Evolutionary conservation across 1,284 basidiomycete genomes (phyloP), one percentile per base, ranked within the genome.

Genomic region (Tilletia indica): DNA sequence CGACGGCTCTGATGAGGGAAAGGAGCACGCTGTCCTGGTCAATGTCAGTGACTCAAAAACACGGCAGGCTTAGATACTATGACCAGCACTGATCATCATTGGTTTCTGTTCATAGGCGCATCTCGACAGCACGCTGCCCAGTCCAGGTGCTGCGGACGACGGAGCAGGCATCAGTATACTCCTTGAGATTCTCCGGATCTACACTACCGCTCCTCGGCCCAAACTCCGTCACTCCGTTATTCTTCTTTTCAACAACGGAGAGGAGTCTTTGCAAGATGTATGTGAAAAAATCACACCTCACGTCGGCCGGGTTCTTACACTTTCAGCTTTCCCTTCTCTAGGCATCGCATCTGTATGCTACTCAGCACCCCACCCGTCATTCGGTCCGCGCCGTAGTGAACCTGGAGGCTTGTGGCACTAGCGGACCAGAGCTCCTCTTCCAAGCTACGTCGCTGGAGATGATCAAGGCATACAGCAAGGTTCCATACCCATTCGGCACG

Each of bases 361-460:
- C 82, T 63, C 80, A 83, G 67, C 79, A 84, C 72, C 73, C 75
- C 31, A 83, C 82, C 58, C 75, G 74, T 34, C 48, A 74, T 34
- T 93, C 91, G 16, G 90, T 98, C 25, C 90, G 92, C 9, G 93
- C 93, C 0, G 90, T 91, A 4, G 90, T 98, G 83, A 98, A 99
- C 81, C 88, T 99, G 12, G 96, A 98, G 88, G 92, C 94, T 58
- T 94, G 93, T 51, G 96, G 96, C 0, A 91, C 91, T 0, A 91
- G 89, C 4, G 95, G 96, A 0, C 91, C 90, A 31, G 93, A 95
- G 79, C 87, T 98, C 8, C 88, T 98, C 14, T 99, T 99, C 87
- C 96, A 99, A 86, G 96, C 96, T 0, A 97, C 93, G 0, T 94
- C 92, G 14, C 89, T 92, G 75, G 90, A 94, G 75, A 97, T 99